Evolutionary conservation across 2,329 filamentous ascomycete species (phyloP), one percentile per base, ranked within the genome.

Genomic region (Colletotrichum sp.): DNA sequence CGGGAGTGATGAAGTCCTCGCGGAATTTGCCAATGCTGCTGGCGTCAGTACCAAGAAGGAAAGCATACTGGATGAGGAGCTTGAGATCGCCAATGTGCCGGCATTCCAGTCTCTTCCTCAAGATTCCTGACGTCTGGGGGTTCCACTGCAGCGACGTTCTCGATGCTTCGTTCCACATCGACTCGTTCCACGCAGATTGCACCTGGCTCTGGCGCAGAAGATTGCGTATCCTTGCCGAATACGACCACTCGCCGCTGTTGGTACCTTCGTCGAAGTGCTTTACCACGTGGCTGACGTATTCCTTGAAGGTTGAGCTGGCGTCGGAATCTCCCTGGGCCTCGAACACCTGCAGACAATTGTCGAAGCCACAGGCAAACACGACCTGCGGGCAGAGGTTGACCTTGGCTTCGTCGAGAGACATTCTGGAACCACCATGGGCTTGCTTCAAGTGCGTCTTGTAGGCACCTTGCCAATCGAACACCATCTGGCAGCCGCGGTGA

Each of bases 351-450:
- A 81, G 77, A 77, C 88, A 89, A 66, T 84, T 84, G 71, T 85
- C 84, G 72, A 89, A 89, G 13, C 88, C 88, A 77, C 88, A 89
- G 22, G 87, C 88, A 76, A 89, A 89, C 27, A 89, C 85, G 5
- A 87, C 85, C 77, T 89, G 88, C 2, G 85, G 85, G 73, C 87
- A 88, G 7, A 88, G 80, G 30, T 83, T 84, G 52, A 87, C 83
- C 78, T 85, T 87, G 78, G 85, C 85, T 44, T 87, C 85, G 71
- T 86, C 85, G 27, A 87, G 81, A 16, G 82, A 83, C 82, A 86
- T 85, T 19, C 85, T 82, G 3, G 84, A 85, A 29, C 86, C 86
- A 62, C 85, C 84, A 70, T 89, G 87, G 8, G 81, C 84, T 30
- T 84, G 83, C 78, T 88, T 89, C 61, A 88, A 80, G 77, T 89